Percentiles rank a stretch among this genome's conserved stretches.
phyloP scores from a whole-genome alignment of 2,329 filamentous ascomycete genomes.

The Cladophialophora psammophila region DNA sequence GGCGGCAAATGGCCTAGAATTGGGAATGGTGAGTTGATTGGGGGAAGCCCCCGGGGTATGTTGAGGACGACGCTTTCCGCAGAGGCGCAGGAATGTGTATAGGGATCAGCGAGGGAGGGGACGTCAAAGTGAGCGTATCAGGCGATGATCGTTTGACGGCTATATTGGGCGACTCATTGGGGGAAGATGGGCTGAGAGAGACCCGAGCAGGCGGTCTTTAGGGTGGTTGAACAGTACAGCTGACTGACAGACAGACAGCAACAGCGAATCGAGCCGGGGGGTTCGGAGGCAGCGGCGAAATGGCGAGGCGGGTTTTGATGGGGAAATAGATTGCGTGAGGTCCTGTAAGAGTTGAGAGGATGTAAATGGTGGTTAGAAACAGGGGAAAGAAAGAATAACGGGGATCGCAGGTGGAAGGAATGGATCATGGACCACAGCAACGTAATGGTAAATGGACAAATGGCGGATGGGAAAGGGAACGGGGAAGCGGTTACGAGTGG shows the following conservation, averaged over 20 bases:
- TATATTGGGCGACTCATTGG: constrained; percentile 6
- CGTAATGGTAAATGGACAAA: constrained; percentile 19
- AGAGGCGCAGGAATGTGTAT: background rate
- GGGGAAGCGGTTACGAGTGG: constrained; percentile 21
- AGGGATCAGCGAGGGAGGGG: background rate
- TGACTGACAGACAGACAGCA: background rate
- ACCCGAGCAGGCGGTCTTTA: background rate
- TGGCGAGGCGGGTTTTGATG: constrained; percentile 5
- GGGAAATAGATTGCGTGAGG: constrained; percentile 16
- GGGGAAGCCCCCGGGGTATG: background rate
- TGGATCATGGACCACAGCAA: constrained; percentile 10
- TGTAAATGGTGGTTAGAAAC: constrained; percentile 15
- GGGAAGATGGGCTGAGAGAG: background rate
- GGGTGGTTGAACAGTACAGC: background rate
- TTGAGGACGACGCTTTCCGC: background rate
- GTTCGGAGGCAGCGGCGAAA: constrained; percentile 2
- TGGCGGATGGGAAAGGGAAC: constrained; percentile 24
- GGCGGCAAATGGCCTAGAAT: constrained; percentile 21
- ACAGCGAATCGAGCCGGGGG: constrained; percentile 1
- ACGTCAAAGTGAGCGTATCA: background rate
- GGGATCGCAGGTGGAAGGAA: constrained; percentile 16
- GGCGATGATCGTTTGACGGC: background rate
- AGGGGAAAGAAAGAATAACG: constrained; percentile 16
- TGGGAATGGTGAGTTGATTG: background rate
- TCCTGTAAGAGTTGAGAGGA: constrained; percentile 14